A percentile compares a stretch with the other conserved stretches of the same genome.
phyloP scores from a whole-genome alignment of 495 filamentous ascomycete genomes.

The Lophiostoma macrostomum region DNA sequence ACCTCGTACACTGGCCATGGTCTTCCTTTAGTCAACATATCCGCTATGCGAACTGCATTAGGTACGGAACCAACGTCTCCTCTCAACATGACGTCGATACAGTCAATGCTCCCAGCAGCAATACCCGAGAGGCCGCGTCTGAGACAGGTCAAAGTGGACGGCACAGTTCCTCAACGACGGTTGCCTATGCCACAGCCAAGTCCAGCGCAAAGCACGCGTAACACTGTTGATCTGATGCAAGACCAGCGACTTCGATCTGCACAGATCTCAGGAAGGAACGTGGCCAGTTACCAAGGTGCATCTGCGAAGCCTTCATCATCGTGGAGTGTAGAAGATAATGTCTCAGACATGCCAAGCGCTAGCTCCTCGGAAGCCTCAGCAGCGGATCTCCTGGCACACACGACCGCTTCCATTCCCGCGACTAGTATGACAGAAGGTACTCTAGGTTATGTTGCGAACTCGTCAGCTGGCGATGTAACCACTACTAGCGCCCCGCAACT shows the following conservation, averaged over 20 bases:
- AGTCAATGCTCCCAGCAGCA: conserved; percentile 32
- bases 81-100: conserved; percentile 38
- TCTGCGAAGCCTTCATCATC: neutral
- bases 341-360: neutral
- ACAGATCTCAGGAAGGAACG: conserved; percentile 8
- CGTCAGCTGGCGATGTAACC: neutral
- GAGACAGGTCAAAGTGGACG: neutral
- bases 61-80: conserved; percentile 29
- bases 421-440: neutral
- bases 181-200: conserved; percentile 29
- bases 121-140: conserved; percentile 6
- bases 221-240: conserved; percentile 22
- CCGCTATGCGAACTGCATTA: conserved; percentile 19
- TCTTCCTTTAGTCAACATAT: conserved; percentile 6
- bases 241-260: conserved; percentile 18
- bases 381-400: neutral
- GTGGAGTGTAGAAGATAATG: neutral
- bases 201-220: conserved; percentile 5
- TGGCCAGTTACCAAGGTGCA: neutral
- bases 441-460: conserved; percentile 7
- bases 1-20: conserved; percentile 2
- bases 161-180: conserved; percentile 16
- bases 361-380: neutral
- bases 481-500: conserved; percentile 10
- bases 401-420: neutral